A percentile compares a stretch with the other conserved stretches of the same genome.
Evolutionary conservation across 371 early-diverging fungal species (phyloP).

Genomic region (Mortierella sp.): DNA sequence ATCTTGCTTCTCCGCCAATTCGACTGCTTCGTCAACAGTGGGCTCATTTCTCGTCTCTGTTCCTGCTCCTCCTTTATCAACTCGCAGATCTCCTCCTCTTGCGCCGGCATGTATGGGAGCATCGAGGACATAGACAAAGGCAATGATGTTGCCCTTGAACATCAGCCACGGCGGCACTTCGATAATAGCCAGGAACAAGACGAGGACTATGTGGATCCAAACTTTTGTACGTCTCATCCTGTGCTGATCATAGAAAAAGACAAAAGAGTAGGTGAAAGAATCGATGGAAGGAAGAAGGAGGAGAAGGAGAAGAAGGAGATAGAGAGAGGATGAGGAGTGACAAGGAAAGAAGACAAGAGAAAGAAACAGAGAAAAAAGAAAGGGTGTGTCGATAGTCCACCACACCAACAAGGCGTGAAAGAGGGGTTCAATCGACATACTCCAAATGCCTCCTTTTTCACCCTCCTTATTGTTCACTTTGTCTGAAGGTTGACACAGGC

Average conservation of each 20-base stretch:
- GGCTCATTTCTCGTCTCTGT: not conserved
- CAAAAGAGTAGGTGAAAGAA: not conserved
- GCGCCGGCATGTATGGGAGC: not conserved
- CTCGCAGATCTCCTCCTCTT: no score
- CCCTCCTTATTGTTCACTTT: not conserved
- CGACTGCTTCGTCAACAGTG: not conserved
- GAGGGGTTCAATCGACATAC: not conserved
- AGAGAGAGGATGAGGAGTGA: not conserved
- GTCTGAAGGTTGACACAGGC: not conserved
- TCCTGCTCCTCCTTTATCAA: not conserved
- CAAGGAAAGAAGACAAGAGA: not conserved
- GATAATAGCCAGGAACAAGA: slow-evolving; percentile 16
- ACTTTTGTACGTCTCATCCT: slow-evolving; percentile 8
- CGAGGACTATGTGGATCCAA: slow-evolving; percentile 11
- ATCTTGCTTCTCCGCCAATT: not conserved
- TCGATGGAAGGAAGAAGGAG: not conserved
- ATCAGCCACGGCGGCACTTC: slow-evolving; percentile 34
- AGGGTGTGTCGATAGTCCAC: slow-evolving; percentile 8
- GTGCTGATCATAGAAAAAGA: not conserved
- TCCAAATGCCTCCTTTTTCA: not conserved
- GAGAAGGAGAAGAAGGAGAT: not conserved
- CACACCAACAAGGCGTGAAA: not conserved
- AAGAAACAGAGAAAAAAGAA: not conserved
- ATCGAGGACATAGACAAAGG: slow-evolving; percentile 30
- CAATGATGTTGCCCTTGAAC: slow-evolving; percentile 38